A percentile compares a stretch with the other conserved stretches of the same genome.
Evolutionary conservation across 768 basidiomycete genomes (phyloP).

Genomic region (Phlegmacium glaucopus): DNA sequence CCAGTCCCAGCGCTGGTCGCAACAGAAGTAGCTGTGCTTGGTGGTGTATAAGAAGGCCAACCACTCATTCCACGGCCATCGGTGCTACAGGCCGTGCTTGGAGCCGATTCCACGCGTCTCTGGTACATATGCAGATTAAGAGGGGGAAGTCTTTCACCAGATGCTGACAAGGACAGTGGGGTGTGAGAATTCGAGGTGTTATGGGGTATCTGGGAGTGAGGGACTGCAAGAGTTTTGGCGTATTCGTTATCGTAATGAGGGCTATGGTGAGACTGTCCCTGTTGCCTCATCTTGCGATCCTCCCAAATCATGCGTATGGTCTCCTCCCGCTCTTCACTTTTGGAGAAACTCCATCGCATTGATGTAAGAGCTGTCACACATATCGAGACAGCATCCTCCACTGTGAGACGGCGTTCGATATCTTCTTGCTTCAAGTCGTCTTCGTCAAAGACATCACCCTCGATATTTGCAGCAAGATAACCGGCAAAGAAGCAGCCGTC

Average conservation of each 20-base stretch:
- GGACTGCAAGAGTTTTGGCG: constrained; percentile 13
- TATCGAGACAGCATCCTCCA: constrained; percentile 45
- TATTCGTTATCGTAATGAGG: constrained; percentile 22
- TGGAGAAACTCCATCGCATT: constrained; percentile 81
- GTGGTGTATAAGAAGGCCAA: constrained; percentile 65
- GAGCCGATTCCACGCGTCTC: constrained; percentile 47
- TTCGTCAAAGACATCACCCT: constrained; percentile 38
- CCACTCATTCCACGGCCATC: constrained; percentile 46
- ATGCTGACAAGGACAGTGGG: constrained; percentile 12
- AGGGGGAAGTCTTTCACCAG: constrained; percentile 41
- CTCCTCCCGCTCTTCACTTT: constrained; percentile 68
- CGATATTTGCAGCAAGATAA: constrained; percentile 65
- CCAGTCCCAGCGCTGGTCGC: constrained; percentile 43
- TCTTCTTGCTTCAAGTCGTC: constrained; percentile 31
- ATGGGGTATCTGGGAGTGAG: constrained; percentile 16
- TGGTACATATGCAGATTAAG: constrained; percentile 35
- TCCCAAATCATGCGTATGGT: constrained; percentile 55
- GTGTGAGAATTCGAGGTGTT: constrained; percentile 16
- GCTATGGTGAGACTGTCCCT: constrained; percentile 21
- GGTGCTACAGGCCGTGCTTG: constrained; percentile 45
- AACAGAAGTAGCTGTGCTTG: constrained; percentile 51
- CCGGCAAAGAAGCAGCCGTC: constrained; percentile 92
- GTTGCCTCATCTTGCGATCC: constrained; percentile 33
- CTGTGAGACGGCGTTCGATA: constrained; percentile 23
- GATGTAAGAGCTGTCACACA: constrained; percentile 76